A percentile compares a stretch with the other conserved stretches of the same genome.
Evolutionary conservation across 345 rosid species (phyloP).

Genomic region (Populus ilicifolia): DNA sequence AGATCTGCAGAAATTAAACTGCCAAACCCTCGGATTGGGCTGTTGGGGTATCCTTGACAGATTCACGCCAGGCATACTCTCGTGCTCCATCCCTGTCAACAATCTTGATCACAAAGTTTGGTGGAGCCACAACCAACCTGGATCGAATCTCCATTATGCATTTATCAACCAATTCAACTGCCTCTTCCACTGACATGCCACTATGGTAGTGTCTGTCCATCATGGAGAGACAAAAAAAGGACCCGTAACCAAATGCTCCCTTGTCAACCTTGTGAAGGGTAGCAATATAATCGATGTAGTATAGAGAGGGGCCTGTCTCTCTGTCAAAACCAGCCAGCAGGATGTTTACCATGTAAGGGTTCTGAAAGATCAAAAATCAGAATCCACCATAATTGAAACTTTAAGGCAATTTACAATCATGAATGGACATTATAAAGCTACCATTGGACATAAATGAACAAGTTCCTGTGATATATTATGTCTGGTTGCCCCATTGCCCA

Average conservation of each 20-base stretch:
- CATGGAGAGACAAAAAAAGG: constrained; percentile 80
- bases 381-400: background rate
- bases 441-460: background rate
- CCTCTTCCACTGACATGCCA: constrained; percentile 87
- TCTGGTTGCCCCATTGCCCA: background rate
- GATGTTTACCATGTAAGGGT: constrained; percentile 82
- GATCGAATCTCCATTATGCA: constrained; percentile 88
- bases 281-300: constrained; percentile 94
- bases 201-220: constrained; percentile 95
- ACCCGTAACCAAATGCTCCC: constrained; percentile 95
- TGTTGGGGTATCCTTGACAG: constrained; percentile 47
- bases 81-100: constrained; percentile 93
- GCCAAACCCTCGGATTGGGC: background rate
- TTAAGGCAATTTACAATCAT: background rate
- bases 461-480: background rate
- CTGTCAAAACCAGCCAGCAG: constrained; percentile 93
- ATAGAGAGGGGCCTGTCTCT: constrained; percentile 86
- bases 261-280: constrained; percentile 93
- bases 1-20: background rate
- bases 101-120: constrained; percentile 90
- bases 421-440: background rate
- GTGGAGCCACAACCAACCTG: constrained; percentile 90
- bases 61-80: constrained; percentile 76
- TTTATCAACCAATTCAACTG: constrained; percentile 73
- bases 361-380: constrained; percentile 37